Evolutionary conservation across 768 basidiomycete genomes (phyloP).

Genomic region (Russula vinacea): DNA sequence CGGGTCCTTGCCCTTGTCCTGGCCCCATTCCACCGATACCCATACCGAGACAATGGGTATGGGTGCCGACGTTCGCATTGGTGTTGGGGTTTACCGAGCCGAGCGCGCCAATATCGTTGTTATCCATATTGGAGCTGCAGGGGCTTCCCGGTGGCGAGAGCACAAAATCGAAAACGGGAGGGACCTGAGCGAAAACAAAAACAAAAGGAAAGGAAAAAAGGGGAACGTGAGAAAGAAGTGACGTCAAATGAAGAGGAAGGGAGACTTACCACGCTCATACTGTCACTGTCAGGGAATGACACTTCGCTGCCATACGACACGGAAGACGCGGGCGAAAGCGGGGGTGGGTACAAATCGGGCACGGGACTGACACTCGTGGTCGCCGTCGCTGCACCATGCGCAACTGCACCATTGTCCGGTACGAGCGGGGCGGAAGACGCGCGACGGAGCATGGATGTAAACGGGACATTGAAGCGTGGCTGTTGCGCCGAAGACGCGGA

Average conservation of each 20-base stretch:
- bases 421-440: conserved; percentile 46
- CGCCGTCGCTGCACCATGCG: neutral
- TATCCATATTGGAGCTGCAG: conserved; percentile 23
- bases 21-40: neutral
- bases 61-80: neutral
- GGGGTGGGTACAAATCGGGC: conserved; percentile 18
- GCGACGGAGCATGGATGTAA: conserved; percentile 65
- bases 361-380: neutral
- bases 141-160: conserved; percentile 29
- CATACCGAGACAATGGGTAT: neutral
- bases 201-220: neutral
- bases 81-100: neutral
- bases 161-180: conserved; percentile 16
- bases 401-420: neutral
- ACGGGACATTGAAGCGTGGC: conserved; percentile 46
- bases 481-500: conserved; percentile 28
- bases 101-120: conserved; percentile 14
- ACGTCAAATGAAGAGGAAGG: neutral
- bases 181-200: neutral
- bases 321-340: conserved; percentile 25
- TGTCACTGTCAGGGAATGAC: conserved; percentile 26
- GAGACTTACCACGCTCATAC: conserved; percentile 19
- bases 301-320: conserved; percentile 26
- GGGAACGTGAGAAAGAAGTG: neutral
- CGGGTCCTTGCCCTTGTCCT: neutral